A percentile compares a stretch with the other conserved stretches of the same genome.
Evolutionary conservation across 148 eudicot species (phyloP).

Genomic region (Nyssa sinensis): DNA sequence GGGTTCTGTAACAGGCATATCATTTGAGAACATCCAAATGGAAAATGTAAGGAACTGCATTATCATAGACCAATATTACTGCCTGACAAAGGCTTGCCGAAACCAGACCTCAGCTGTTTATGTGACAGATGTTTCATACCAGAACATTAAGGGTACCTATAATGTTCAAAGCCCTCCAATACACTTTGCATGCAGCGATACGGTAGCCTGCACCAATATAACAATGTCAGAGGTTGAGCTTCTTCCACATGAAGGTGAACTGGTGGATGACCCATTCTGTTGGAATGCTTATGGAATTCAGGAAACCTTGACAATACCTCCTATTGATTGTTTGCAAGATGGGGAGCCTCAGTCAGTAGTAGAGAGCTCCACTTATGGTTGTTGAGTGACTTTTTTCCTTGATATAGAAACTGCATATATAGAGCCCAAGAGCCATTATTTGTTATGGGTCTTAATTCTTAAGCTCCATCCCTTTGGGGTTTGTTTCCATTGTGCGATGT

Average conservation of each 20-base stretch:
- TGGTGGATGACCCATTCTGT: constrained; percentile 89
- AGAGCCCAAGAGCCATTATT: constrained; percentile 25
- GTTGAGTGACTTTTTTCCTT: constrained; percentile 27
- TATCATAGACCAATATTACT: constrained; percentile 90
- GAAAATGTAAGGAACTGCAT: constrained; percentile 84
- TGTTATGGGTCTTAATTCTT: constrained; percentile 17
- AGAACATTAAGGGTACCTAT: constrained; percentile 91
- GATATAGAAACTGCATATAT: constrained; percentile 19
- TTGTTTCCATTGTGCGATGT: constrained; percentile 50
- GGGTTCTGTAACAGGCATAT: constrained; percentile 67
- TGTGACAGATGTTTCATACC: constrained; percentile 62
- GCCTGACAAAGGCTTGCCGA: constrained; percentile 64
- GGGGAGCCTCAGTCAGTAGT: constrained; percentile 58
- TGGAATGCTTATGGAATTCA: constrained; percentile 94
- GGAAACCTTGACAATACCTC: constrained; percentile 84
- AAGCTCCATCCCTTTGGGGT: constrained; percentile 51
- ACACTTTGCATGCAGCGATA: constrained; percentile 93
- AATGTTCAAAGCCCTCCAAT: constrained; percentile 74
- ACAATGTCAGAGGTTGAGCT: constrained; percentile 95
- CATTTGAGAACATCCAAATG: constrained; percentile 78
- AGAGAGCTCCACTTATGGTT: constrained; percentile 37
- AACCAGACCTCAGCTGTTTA: constrained; percentile 86
- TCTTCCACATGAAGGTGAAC: constrained; percentile 66
- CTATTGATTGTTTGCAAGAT: constrained; percentile 81
- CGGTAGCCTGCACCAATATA: constrained; percentile 82